These are phyloP conservation scores for Sequoia sempervirens DNA, from an alignment of 75 land plant species.

Conservation along the genomic window DNA sequence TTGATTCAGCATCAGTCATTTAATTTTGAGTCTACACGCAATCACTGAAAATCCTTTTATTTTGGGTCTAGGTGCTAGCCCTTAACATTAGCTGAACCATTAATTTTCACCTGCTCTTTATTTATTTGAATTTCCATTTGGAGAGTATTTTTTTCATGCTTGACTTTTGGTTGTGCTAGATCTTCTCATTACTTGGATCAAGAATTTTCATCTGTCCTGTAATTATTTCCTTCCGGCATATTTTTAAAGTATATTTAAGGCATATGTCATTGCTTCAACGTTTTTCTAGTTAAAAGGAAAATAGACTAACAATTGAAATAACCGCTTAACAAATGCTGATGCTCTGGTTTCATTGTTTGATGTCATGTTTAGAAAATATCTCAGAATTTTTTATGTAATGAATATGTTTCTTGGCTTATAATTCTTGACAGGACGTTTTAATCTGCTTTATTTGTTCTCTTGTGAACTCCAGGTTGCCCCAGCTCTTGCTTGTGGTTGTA, in stretches of 20 bases:
- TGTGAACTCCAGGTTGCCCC: constrained; percentile 67
- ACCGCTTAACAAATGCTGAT: background rate
- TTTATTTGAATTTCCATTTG: no score
- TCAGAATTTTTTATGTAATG: background rate
- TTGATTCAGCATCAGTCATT: no score
- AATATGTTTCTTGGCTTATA: background rate
- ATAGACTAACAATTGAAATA: background rate
- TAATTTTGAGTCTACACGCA: no score
- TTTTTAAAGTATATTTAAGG: background rate
- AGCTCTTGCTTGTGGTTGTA: constrained; percentile 94
- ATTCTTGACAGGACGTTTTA: background rate
- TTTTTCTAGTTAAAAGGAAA: background rate
- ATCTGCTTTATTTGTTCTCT: background rate
- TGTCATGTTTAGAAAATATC: background rate
- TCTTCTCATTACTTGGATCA: no score
- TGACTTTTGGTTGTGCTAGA: no score
- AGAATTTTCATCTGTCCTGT: no score
- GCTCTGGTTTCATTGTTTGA: background rate
- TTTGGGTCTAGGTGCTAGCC: no score
- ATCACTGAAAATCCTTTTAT: no score
- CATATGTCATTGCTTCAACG: background rate
- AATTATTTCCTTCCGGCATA: no score
- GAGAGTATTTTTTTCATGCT: no score
- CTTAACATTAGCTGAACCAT: no score
- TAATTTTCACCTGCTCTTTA: no score